Base-by-base conservation (phyloP, 176 grass and related monocot species). In the Musa schizocarpa region DNA sequence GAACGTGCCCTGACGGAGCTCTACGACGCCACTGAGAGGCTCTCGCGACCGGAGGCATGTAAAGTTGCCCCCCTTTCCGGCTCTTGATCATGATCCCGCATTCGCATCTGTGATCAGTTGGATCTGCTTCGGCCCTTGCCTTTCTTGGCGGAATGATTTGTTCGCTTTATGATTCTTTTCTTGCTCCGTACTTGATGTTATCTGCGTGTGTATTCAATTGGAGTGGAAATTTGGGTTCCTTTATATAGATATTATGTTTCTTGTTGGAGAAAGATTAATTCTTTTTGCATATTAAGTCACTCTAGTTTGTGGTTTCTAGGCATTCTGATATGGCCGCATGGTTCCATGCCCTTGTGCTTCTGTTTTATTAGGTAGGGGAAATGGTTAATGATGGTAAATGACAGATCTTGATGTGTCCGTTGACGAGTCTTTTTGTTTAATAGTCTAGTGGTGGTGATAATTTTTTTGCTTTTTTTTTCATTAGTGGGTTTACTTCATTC, bases 311-410 rank as follows among this genome's bases (percentile, higher is more conserved):
- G 68, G 43, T 70, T 70, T 70, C 51, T 49, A 50, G 68, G 48
- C 68, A 52, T 70, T 51, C 34, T 70, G 48, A 70, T 70, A 51
- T 19, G 34, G 68, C 68, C 48, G 43, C 43, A 70, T 70, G 34
- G 68, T 50, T 70, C 68, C 23, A 67, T 29, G 13, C 26, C 68
- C 34, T 70, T 70, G 57, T 20, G 68, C 43, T 50, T 70, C n/a
- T 67, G 65, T 67, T 67, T 29, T 67, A 67, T 13, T 67, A 70
- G 68, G 48, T 70, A 50, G 34, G 17, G 68, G 51, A 70, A 70
- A 50, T n/a, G 68, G 9, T 52, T n/a, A 12, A 25, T 65, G 63
- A 65, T 12, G 43, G 68, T 70, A 50, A 70, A 51, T 20, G 12
- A 50, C 48, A 50, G 9, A 11, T 70, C 68, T 49, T 49, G 43